Evolutionary conservation across 768 basidiomycete genomes (phyloP).

Genomic region (Tulasnella sp.): DNA sequence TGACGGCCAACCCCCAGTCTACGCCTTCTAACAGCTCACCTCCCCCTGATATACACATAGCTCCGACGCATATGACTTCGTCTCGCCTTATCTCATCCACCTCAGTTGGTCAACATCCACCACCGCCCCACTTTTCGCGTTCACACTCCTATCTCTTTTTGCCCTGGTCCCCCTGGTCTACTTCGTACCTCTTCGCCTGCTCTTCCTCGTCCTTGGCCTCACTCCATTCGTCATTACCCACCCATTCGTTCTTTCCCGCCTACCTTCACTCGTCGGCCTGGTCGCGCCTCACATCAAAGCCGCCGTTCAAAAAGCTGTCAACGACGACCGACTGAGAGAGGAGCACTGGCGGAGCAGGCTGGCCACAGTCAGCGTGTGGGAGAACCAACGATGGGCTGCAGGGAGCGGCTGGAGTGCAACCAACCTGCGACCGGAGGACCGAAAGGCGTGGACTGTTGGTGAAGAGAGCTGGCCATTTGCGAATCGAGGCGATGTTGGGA

Average conservation of each 20-base stretch:
- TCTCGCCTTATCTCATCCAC: slow-evolving; percentile 50
- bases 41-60: slow-evolving; percentile 53
- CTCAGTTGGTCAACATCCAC: slow-evolving; percentile 51
- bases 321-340: slow-evolving; percentile 64
- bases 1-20: slow-evolving; percentile 15
- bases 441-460: slow-evolving; percentile 67
- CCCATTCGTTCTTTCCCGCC: slow-evolving; percentile 41
- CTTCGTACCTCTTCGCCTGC: slow-evolving; percentile 41
- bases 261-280: slow-evolving; percentile 37
- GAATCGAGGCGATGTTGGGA: background rate
- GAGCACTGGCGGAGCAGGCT: slow-evolving; percentile 59
- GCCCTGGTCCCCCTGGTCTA: slow-evolving; percentile 34
- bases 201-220: slow-evolving; percentile 54
- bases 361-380: slow-evolving; percentile 68
- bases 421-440: slow-evolving; percentile 50
- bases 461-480: slow-evolving; percentile 40
- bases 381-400: slow-evolving; percentile 65
- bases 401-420: slow-evolving; percentile 26
- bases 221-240: slow-evolving; percentile 51
- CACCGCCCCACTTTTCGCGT: slow-evolving; percentile 50
- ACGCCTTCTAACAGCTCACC: slow-evolving; percentile 16
- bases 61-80: slow-evolving; percentile 55
- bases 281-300: slow-evolving; percentile 33
- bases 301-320: slow-evolving; percentile 41
- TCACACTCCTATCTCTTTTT: slow-evolving; percentile 46